These are phyloP conservation scores for Dactylellina haptotyla DNA, from an alignment of 2,329 filamentous ascomycete species.

Conservation along the genomic window DNA sequence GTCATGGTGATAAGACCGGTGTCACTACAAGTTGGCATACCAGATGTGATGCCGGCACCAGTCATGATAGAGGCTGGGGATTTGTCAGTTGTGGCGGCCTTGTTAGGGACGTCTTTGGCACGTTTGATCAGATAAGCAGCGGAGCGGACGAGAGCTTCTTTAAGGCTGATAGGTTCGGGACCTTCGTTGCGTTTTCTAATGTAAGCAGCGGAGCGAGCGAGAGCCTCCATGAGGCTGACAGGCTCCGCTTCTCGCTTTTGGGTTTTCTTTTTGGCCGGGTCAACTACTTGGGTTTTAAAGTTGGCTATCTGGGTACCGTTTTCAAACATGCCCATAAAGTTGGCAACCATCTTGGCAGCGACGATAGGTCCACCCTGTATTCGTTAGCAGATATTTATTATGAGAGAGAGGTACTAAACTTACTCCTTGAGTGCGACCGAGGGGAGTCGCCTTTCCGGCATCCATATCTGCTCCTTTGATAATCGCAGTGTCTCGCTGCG, in stretches of 20 bases:
- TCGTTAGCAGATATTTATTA: constrained; percentile 61
- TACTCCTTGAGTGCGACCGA: constrained; percentile 63
- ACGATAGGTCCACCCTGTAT: constrained; percentile 67
- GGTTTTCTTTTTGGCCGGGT: constrained; percentile 52
- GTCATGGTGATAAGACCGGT: constrained; percentile 72
- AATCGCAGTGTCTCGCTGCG: constrained; percentile 77
- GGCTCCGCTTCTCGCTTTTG: constrained; percentile 56
- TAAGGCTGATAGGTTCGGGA: constrained; percentile 57
- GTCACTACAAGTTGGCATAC: constrained; percentile 71
- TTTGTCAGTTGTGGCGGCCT: constrained; percentile 63
- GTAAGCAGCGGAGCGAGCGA: constrained; percentile 1
- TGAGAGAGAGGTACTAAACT: background rate
- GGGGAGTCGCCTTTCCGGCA: constrained; percentile 67
- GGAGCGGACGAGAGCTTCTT: background rate
- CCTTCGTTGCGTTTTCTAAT: constrained; percentile 58
- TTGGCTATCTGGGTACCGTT: constrained; percentile 25
- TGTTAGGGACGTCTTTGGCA: constrained; percentile 61
- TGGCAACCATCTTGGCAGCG: constrained; percentile 68
- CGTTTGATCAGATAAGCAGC: constrained; percentile 57
- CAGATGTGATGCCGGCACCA: constrained; percentile 67
- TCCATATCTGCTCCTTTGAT: constrained; percentile 71
- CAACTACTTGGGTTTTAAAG: constrained; percentile 59
- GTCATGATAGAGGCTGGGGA: constrained; percentile 66
- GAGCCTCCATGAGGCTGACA: constrained; percentile 53
- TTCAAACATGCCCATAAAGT: constrained; percentile 68